Base-by-base conservation (phyloP, 129 eudicot species). In the Tanacetum coccineum region DNA sequence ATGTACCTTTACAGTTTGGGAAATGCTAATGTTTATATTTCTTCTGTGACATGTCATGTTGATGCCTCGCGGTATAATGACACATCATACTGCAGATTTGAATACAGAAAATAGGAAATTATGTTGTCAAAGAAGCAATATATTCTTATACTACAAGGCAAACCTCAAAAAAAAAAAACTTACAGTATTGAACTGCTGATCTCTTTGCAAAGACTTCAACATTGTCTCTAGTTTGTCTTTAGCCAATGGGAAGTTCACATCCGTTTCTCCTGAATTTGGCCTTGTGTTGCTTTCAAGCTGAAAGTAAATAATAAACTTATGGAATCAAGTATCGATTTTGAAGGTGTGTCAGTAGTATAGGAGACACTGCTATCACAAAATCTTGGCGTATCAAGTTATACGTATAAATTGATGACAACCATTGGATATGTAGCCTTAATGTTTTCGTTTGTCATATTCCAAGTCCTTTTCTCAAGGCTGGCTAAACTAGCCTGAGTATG, bases 191-290 rank as follows among this genome's bases (percentile, higher is more conserved):
- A 83, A 53, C 55, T 65, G 68, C 73, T 84, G 78, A 59, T 77
- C 83, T 62, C 75, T 74, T 25, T 82, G 69, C 83, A 84, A 78
- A 50, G 95, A 87, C 58, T 62, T 77, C 79, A 87, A 66, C 85
- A 81, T 81, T 50, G 79, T 84, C 75, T 79, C 85, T 79, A 84
- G 73, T 40, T 75, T 76, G 69, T 84, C 95, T 77, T 87, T 87
- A 48, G 76, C 76, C 79, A 84, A 70, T 67, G 61, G 87, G 66
- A 81, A 79, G 57, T 77, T 76, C 66, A 74, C 81, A 64, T 81
- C 85, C 21, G 45, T 42, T 70, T 79, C 95, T 61, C 72, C 84
- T 45, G 73, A 67, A 72, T 62, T 76, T 45, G 73, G 76, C 64
- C 17, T 74, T 70, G 82, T 75, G 63, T 74, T 75, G 70, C 70